Evolutionary conservation across 208 protist species (phyloP).

Genomic region (Ichthyophonus hoferi): DNA sequence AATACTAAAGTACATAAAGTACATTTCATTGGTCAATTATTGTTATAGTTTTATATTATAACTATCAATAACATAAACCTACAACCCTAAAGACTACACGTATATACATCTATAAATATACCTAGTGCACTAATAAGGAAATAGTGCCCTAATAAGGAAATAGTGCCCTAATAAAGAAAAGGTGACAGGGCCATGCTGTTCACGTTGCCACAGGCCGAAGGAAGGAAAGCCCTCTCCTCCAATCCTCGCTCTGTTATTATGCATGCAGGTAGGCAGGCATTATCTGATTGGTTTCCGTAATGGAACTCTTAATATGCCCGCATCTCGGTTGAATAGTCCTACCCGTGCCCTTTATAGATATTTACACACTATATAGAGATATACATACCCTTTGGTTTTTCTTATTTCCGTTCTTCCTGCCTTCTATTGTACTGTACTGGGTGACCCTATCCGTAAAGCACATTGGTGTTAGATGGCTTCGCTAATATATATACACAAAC

Average conservation of each 20-base stretch:
- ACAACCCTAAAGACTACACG: no score
- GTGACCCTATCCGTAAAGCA: background rate
- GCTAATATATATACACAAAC: no score
- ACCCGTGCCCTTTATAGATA: background rate
- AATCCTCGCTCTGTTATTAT: background rate
- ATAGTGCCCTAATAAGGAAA: no score
- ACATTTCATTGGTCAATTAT: no score
- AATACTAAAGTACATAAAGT: no score
- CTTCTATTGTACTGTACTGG: background rate
- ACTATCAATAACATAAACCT: no score
- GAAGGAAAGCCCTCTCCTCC: background rate
- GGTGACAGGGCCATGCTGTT: background rate
- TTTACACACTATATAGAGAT: background rate
- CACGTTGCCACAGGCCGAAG: background rate
- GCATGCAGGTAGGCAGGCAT: background rate
- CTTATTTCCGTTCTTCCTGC: background rate
- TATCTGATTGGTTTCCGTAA: background rate
- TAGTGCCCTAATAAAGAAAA: no score
- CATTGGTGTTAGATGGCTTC: no score
- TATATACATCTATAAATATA: no score
- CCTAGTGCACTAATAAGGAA: no score
- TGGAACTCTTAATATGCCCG: background rate
- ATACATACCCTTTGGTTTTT: background rate
- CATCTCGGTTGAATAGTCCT: background rate
- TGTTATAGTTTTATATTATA: no score